Evolutionary conservation across 2,329 filamentous ascomycete genomes (phyloP), one percentile per base, ranked within the genome.

Genomic region (Sclerotinia nivalis): DNA sequence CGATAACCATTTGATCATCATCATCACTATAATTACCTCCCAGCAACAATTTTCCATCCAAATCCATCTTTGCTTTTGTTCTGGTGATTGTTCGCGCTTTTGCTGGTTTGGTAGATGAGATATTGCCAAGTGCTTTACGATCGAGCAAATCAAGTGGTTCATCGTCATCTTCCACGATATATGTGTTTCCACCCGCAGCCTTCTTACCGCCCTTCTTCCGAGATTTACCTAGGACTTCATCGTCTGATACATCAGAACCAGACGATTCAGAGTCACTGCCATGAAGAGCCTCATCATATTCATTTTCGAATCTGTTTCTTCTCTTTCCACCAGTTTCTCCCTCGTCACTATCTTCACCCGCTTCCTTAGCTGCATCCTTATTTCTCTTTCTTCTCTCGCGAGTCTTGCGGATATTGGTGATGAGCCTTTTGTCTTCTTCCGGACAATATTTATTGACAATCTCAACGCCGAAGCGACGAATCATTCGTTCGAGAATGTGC

Each of bases 201-300:
- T 88, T 89, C 77, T 88, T 81, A 71, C 83, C 80, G 73, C 81
- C 77, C 79, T 84, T 83, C 74, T 81, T 68, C 50, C 68, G 83
- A 45, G 74, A 79, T 75, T 80, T 80, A 54, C 82, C 82, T 5
- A 83, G 80, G 74, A 82, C 82, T 66, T 89, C 88, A 74, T 86
- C 87, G 73, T 90, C 88, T 13, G 87, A 88, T 70, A 88, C 87
- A 70, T 88, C 89, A 1, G 85, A 88, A 9, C 84, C 87, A 45
- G 89, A 88, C 6, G 87, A 89, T 55, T 82, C 83, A 1, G 80
- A 80, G 66, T 84, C 83, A 18, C 84, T 79, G 25, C 76, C 78
- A 78, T 97, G 97, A 47, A 99, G 88, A n/a, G 95, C 94, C 80
- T 97, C 91, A 79, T 98, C 95, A 80, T 96, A 97, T 77, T 96